Conservation (phyloP, 2,329 filamentous ascomycete genomes). For the Pseudocercospora cruenta region DNA sequence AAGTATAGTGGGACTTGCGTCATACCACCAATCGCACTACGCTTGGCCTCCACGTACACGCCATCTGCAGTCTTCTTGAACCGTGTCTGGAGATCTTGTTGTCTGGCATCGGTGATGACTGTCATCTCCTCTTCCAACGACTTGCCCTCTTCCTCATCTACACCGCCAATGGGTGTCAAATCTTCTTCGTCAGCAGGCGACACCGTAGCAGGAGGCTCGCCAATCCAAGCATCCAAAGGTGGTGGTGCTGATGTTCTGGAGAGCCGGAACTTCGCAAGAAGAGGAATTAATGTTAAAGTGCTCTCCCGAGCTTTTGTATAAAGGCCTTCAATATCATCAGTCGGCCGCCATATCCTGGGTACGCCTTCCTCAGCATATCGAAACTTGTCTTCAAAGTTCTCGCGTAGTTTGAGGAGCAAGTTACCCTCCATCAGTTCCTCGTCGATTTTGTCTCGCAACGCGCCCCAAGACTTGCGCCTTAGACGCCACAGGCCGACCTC, state of each 20-base stretch:
- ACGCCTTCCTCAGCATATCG: slow-evolving; percentile 94
- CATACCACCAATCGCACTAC: slow-evolving; percentile 92
- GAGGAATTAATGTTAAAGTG: slow-evolving; percentile 85
- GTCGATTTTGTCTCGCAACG: slow-evolving; percentile 85
- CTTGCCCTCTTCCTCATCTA: slow-evolving; percentile 87
- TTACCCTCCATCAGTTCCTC: slow-evolving; percentile 99
- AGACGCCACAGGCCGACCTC: slow-evolving; percentile 91
- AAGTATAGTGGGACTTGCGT: slow-evolving; percentile 94
- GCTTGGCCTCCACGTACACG: slow-evolving; percentile 96
- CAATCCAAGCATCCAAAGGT: slow-evolving; percentile 83
- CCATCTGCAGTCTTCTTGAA: slow-evolving; percentile 99
- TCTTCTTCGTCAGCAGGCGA: slow-evolving; percentile 89
- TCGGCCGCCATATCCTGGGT: slow-evolving; percentile 93
- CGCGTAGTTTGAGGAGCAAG: slow-evolving; percentile 87
- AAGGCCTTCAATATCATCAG: slow-evolving; percentile 93
- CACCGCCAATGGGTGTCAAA: slow-evolving; percentile 81
- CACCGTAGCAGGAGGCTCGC: slow-evolving; percentile 72
- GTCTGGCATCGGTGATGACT: slow-evolving; percentile 85
- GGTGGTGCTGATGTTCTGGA: slow-evolving; percentile 74
- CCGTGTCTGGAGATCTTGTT: slow-evolving; percentile 85
- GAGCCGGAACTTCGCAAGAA: slow-evolving; percentile 82
- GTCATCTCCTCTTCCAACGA: slow-evolving; percentile 96
- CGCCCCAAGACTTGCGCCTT: slow-evolving; percentile 91
- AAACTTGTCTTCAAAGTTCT: slow-evolving; percentile 99
- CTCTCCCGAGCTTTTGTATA: slow-evolving; percentile 93